A percentile compares a stretch with the other conserved stretches of the same genome.
Conservation (phyloP, 306 rosid species). For the Lathyrus aphaca region DNA sequence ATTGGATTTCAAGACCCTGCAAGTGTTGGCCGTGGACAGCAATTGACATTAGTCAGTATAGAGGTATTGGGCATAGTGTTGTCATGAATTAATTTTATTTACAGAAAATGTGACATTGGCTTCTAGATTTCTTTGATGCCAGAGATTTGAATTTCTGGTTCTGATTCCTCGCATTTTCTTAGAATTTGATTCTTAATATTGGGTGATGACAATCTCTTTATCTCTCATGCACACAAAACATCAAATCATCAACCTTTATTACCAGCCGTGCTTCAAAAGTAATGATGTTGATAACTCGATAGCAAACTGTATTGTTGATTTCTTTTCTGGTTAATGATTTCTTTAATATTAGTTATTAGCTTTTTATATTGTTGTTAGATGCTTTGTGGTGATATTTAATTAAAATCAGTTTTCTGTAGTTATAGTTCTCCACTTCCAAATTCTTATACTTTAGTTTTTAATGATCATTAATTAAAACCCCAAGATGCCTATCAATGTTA, state of each 20-base stretch:
- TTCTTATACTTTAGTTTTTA: constrained; percentile 9
- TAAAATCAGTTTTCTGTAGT: constrained; percentile 10
- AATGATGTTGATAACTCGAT: constrained; percentile 23
- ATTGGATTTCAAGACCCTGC: constrained; percentile 90
- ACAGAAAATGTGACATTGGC: constrained; percentile 13
- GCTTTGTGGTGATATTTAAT: constrained; percentile 13
- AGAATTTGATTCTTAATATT: constrained; percentile 21
- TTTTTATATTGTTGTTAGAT: constrained; percentile 18
- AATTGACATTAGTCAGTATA: constrained; percentile 75
- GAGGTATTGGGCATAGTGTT: constrained; percentile 59
- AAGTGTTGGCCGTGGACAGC: constrained; percentile 79
- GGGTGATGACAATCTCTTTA: neutral
- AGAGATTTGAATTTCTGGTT: constrained; percentile 30
- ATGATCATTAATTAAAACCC: constrained; percentile 6
- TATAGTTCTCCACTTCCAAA: constrained; percentile 22
- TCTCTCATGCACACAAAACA: neutral
- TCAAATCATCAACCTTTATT: constrained; percentile 16
- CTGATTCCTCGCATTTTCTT: constrained; percentile 29
- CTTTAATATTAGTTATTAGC: neutral
- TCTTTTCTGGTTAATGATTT: constrained; percentile 12
- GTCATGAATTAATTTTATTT: constrained; percentile 5
- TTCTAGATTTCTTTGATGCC: constrained; percentile 19
- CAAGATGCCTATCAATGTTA: neutral
- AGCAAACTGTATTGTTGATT: constrained; percentile 3
- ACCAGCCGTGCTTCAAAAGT: constrained; percentile 8